Percentiles rank a stretch among this genome's conserved stretches.
Conservation (phyloP, 192 early-diverging fungal genomes). For the Tieghemiomyces parasiticus region DNA sequence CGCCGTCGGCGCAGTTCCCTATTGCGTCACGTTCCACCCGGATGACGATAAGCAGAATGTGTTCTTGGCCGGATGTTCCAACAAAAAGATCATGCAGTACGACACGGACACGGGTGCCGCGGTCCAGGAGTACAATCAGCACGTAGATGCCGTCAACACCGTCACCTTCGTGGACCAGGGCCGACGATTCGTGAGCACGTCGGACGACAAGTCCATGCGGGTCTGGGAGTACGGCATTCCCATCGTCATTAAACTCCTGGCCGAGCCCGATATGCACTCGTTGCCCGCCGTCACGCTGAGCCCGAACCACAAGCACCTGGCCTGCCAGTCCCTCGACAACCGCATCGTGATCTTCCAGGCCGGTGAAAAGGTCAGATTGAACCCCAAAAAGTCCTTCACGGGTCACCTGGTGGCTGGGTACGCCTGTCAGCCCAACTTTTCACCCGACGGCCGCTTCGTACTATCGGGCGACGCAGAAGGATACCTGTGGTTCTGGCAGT, state of each 20-base stretch:
- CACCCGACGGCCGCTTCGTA: conserved; percentile 78
- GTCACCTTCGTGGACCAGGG: conserved; percentile 95
- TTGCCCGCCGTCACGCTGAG: conserved; percentile 86
- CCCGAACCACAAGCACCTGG: conserved; percentile 86
- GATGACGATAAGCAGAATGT: conserved; percentile 71
- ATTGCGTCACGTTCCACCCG: conserved; percentile 86
- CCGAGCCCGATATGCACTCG: conserved; percentile 91
- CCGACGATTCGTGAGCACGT: conserved; percentile 86
- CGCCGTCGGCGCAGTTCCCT: conserved; percentile 64
- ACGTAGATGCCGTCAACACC: conserved; percentile 89
- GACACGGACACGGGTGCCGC: conserved; percentile 70
- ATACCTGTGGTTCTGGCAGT: conserved; percentile 92
- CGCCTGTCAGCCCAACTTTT: conserved; percentile 87
- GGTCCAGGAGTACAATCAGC: conserved; percentile 92
- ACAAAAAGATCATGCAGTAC: conserved; percentile 82
- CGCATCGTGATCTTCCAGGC: conserved; percentile 84
- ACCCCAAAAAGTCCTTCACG: conserved; percentile 80
- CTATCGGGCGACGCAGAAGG: conserved; percentile 88
- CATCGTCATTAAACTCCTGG: conserved; percentile 93
- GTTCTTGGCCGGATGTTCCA: conserved; percentile 82
- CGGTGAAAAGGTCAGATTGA: conserved; percentile 66
- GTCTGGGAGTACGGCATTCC: conserved; percentile 99
- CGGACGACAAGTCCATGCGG: conserved; percentile 92
- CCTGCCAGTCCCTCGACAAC: conserved; percentile 92
- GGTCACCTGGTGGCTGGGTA: conserved; percentile 95